Conservation (phyloP, 2,329 filamentous ascomycete species). For the Macroventuria anomochaeta region DNA sequence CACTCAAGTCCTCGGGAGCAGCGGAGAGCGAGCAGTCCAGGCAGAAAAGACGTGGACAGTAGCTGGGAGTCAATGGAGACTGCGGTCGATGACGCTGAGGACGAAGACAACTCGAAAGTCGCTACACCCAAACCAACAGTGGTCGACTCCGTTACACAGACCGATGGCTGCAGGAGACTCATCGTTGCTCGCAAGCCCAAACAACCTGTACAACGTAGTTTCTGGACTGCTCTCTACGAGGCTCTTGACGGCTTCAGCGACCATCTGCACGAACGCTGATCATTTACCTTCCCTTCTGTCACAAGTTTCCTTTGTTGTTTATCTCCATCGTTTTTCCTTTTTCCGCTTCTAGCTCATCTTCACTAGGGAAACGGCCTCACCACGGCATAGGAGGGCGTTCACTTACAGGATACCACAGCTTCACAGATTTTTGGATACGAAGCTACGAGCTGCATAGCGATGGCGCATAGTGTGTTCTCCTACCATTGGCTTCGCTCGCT, state of each 20-base stretch:
- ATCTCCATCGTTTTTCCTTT: background rate
- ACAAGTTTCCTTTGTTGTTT: background rate
- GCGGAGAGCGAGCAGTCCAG: conserved; percentile 2
- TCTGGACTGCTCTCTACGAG: conserved; percentile 32
- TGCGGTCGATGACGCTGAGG: conserved; percentile 4
- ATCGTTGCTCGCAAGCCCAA: conserved; percentile 23
- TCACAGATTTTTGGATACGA: conserved; percentile 6
- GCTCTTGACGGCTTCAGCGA: conserved; percentile 30
- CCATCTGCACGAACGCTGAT: conserved; percentile 13
- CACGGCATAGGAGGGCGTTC: conserved; percentile 1
- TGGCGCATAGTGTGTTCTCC: conserved; percentile 11
- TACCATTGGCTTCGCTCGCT: background rate
- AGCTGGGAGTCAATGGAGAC: conserved; percentile 15
- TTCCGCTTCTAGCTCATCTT: background rate
- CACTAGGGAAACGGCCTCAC: background rate
- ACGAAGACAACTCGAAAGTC: background rate
- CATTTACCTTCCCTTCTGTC: background rate
- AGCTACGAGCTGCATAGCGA: conserved; percentile 18
- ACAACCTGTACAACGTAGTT: conserved; percentile 16
- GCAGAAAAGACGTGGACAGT: background rate
- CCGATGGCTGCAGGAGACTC: conserved; percentile 3
- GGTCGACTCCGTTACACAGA: conserved; percentile 13
- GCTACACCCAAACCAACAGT: conserved; percentile 9
- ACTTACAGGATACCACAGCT: conserved; percentile 6
- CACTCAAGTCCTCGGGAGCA: background rate